Evolutionary conservation across 352 stramenopile species (phyloP), one percentile per base, ranked within the genome.

Genomic region (Globisporangium irregulare): DNA sequence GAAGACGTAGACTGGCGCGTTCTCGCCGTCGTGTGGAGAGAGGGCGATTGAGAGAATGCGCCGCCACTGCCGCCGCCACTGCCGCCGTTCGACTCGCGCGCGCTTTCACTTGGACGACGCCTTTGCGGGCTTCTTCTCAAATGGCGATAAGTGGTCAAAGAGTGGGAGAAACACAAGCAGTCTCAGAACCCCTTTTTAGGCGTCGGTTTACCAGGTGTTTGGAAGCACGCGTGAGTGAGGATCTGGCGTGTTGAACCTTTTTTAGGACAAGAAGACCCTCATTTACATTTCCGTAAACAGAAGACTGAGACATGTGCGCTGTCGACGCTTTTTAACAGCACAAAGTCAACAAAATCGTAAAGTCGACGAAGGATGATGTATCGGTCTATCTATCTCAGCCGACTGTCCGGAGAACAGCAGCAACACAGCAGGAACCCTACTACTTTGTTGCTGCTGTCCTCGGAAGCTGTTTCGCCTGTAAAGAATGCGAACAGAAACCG

Each of bases 101-200:
- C n/a, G 32, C 56, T 46, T 38, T 48, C 56, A 32, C 12, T 22
- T 50, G 29, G n/a, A n/a, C 22, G 27, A 25, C 4, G 32, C 32
- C 8, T 61, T 48, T 48, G 56, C 56, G 32, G 29, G 29, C 56
- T 62, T 62, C 15, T 50, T 62, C 32, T 36, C 29, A 32, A 62
- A 24, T 62, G 56, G 27, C 32, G 56, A 62, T 46, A 50, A 62
- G n/a, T 48, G 56, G 56, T 22, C 32, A 38, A 46, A 62, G 20
- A 62, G 56, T 62, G 56, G 56, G 56, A 62, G 56, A 62, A 50
- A 62, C 29, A 48, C 10, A 34, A n/a, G 20, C 3, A 18, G 3
- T 5, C 32, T 29, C 8, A 0, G 14, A 46, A n/a, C 20, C 55
- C 25, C 20, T 61, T 61, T 61, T 27, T 61, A 61, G 20, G 20